Evolutionary conservation across 805 yeast genomes (phyloP), one percentile per base, ranked within the genome.

Genomic region (Candida fluviatilis): DNA sequence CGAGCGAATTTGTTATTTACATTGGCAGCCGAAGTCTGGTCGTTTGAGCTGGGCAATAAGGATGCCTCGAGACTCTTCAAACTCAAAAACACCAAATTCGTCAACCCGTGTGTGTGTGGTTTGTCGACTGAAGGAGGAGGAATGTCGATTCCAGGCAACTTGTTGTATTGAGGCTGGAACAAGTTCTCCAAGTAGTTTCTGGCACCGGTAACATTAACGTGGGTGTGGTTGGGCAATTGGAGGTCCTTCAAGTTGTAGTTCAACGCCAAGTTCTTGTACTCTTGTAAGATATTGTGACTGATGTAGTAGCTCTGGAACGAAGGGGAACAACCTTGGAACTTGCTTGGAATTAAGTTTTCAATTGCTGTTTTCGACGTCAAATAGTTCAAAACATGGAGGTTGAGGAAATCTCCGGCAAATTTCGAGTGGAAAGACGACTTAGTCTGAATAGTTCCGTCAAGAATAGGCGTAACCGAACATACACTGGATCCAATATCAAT

Each of bases 341-440:
- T 38, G 13, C 33, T 24, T 5, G 62, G 60, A n/a, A 56, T 18
- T 18, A 53, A 46, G 31, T 43, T 40, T 21, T 48, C 46, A 7
- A 44, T 16, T 4, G 42, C 33, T 1, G 45, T 39, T n/a, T 49
- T 47, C 2, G 39, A 35, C 12, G 47, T 40, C 71, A 70, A 50
- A 63, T 52, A 75, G 36, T 75, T 66, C 46, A 74, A 58, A 2
- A 80, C 66, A 60, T 84, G 86, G 36, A 77, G 69, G 56, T 82
- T 84, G 39, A 85, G 58, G 57, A 83, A 90, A 57, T 89, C 91
- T 7, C 97, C 98, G 3, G 90, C 96, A 55, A 74, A 84, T 49
- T 77, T 79, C 12, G 86, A 75, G 57, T 78, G 83, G 43, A 74
- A 65, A 4, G 78, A 71, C 34, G 86, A 84, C 54, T 82, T 83